Conservation (phyloP, 2,329 filamentous ascomycete genomes). For the Aureobasidium mangrovei region DNA sequence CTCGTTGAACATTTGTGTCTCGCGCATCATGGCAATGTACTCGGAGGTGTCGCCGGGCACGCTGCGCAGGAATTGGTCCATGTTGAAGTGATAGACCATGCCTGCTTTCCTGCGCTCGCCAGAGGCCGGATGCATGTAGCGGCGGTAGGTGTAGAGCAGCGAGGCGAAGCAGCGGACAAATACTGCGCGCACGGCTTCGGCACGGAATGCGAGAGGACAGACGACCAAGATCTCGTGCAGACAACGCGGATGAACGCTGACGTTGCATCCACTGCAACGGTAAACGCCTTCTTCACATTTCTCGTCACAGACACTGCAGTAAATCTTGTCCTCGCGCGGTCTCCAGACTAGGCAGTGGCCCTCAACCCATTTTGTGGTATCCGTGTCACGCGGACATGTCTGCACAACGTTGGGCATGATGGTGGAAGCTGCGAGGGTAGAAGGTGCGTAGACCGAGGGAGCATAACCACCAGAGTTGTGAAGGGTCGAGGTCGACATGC, state of each 20-base stretch:
- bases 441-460: slow-evolving; percentile 75
- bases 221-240: slow-evolving; percentile 52
- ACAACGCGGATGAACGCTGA: slow-evolving; percentile 50
- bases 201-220: slow-evolving; percentile 57
- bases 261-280: slow-evolving; percentile 57
- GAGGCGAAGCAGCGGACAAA: slow-evolving; percentile 63
- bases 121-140: slow-evolving; percentile 50
- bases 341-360: slow-evolving; percentile 70
- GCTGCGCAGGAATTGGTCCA: slow-evolving; percentile 57
- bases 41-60: slow-evolving; percentile 56
- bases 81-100: slow-evolving; percentile 55
- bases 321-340: slow-evolving; percentile 48
- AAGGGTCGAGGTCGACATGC: slow-evolving; percentile 60
- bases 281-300: slow-evolving; percentile 66
- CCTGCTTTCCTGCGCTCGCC: slow-evolving; percentile 55
- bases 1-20: slow-evolving; percentile 68
- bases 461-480: slow-evolving; percentile 53
- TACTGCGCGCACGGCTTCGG: slow-evolving; percentile 57
- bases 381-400: slow-evolving; percentile 55
- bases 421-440: slow-evolving; percentile 75
- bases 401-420: slow-evolving; percentile 81
- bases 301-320: slow-evolving; percentile 69
- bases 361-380: slow-evolving; percentile 74
- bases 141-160: slow-evolving; percentile 60
- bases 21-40: slow-evolving; percentile 53